A percentile compares a stretch with the other conserved stretches of the same genome.
Conservation (phyloP, 2,329 filamentous ascomycete genomes). For the Trichoderma simmonsii region DNA sequence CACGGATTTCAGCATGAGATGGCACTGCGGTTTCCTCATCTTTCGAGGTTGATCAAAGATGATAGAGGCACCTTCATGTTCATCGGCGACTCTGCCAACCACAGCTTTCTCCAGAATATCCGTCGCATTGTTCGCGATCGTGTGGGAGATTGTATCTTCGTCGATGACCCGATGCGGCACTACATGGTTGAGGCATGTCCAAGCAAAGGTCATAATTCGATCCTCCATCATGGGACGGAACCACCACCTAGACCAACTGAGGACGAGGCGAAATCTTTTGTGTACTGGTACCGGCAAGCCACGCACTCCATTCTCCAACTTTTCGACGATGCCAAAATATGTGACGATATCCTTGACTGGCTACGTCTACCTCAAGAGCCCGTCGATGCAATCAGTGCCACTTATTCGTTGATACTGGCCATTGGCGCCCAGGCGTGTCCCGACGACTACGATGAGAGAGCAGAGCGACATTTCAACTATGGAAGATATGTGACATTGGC, state of each 20-base stretch:
- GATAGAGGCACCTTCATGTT: conserved; percentile 7
- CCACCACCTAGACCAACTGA: neutral
- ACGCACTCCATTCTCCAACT: neutral
- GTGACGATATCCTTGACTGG: neutral
- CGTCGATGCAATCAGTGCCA: neutral
- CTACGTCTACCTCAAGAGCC: neutral
- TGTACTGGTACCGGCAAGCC: neutral
- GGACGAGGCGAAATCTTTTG: neutral
- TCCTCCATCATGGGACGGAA: neutral
- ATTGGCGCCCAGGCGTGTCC: neutral
- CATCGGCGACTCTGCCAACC: neutral
- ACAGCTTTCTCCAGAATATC: neutral
- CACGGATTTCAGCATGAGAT: neutral
- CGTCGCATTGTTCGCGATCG: neutral
- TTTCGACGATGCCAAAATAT: neutral
- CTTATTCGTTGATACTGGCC: neutral
- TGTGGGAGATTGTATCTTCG: neutral
- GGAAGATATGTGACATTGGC: neutral
- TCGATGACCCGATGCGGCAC: neutral
- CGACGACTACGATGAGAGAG: neutral
- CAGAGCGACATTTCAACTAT: neutral
- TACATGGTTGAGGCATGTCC: conserved; percentile 1
- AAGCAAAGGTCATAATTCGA: neutral
- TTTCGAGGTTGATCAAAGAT: neutral
- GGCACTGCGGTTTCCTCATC: neutral